phyloP scores from a whole-genome alignment of 2,329 filamentous ascomycete species.

The Aspergillus sojae region DNA sequence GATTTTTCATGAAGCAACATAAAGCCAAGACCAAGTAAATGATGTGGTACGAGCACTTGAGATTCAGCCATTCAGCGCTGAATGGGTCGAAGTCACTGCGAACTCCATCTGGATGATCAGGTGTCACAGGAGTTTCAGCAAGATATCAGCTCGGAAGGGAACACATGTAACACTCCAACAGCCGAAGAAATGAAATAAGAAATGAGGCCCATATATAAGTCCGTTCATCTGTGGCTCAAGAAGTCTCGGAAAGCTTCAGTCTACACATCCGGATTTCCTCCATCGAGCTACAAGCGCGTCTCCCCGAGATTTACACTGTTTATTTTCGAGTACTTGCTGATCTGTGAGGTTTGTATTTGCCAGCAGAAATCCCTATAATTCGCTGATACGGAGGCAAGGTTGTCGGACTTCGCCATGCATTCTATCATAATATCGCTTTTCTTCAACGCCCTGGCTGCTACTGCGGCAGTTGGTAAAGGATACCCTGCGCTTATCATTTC shows the following conservation, averaged over 20 bases:
- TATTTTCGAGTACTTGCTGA: neutral
- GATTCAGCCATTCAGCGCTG: neutral
- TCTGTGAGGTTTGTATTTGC: neutral
- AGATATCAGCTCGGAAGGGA: neutral
- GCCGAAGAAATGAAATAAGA: neutral
- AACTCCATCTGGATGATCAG: neutral
- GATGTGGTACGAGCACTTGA: neutral
- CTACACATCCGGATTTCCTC: no score
- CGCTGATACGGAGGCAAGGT: neutral
- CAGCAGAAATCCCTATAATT: neutral
- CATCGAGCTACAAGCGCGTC: no score
- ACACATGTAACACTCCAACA: neutral
- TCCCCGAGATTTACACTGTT: neutral
- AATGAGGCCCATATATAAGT: neutral
- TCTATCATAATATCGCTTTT: neutral
- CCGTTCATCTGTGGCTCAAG: neutral
- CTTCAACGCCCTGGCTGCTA: neutral
- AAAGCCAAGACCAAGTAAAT: neutral
- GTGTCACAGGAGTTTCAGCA: neutral
- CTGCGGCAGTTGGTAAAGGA: neutral
- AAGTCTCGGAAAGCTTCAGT: no score
- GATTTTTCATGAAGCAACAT: neutral
- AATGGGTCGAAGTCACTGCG: neutral
- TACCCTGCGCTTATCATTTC: neutral
- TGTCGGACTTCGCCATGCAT: neutral